Evolutionary conservation across 1,139 yeast genomes (phyloP).

Genomic region (Pichia sp.): DNA sequence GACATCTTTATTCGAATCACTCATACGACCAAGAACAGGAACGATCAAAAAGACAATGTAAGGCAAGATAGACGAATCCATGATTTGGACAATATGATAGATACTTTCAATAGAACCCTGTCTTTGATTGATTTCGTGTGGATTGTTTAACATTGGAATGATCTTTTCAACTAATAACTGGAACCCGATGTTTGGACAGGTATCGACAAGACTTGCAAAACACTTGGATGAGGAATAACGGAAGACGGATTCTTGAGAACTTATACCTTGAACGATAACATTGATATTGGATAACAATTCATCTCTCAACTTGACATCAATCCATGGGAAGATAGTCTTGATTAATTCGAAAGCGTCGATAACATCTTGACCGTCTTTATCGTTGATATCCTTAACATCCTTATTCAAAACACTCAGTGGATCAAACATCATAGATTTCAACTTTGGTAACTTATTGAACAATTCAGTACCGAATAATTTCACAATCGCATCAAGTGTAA

Average conservation of each 20-base stretch:
- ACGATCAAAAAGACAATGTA: conserved; percentile 94
- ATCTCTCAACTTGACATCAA: conserved; percentile 49
- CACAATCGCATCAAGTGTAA: conserved; percentile 61
- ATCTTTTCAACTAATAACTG: conserved; percentile 76
- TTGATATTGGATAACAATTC: conserved; percentile 50
- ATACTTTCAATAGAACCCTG: conserved; percentile 95
- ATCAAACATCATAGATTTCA: conserved; percentile 64
- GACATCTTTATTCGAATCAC: conserved; percentile 90
- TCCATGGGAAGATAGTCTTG: conserved; percentile 67
- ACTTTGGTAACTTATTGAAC: conserved; percentile 64
- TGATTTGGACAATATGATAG: conserved; percentile 76
- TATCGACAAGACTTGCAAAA: conserved; percentile 78
- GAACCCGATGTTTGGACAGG: conserved; percentile 70
- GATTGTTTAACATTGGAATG: conserved; percentile 79
- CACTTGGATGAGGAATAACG: conserved; percentile 92
- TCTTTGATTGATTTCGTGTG: conserved; percentile 71
- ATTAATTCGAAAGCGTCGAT: conserved; percentile 87
- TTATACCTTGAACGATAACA: conserved; percentile 58
- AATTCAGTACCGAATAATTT: conserved; percentile 50
- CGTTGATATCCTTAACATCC: conserved; percentile 39
- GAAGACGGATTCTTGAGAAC: conserved; percentile 72
- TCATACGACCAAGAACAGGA: conserved; percentile 97
- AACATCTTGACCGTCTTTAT: conserved; percentile 69
- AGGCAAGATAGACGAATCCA: conserved; percentile 91
- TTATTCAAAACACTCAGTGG: conserved; percentile 46